phyloP scores from a whole-genome alignment of 257 asterid genomes.

The Penstemon newberryi region DNA sequence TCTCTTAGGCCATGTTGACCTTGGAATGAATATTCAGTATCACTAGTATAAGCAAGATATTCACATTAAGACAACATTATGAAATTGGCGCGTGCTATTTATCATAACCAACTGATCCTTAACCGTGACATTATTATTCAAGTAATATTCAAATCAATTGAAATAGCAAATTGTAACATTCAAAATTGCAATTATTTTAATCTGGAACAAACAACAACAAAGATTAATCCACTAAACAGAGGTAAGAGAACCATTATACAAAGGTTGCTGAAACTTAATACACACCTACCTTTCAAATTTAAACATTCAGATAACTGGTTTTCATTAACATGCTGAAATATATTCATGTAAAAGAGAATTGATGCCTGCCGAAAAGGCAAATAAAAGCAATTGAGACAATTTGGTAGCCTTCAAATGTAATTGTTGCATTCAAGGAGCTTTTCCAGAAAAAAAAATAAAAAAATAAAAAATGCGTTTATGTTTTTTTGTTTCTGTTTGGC shows the following conservation, averaged over 20 bases:
- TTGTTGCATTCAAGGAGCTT: not conserved
- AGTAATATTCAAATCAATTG: not conserved
- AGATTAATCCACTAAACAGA: conserved; percentile 6
- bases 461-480: not conserved
- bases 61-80: too few relatives aligned
- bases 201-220: conserved; percentile 2
- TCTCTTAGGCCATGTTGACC: not conserved
- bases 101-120: not conserved
- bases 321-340: not conserved
- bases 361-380: not conserved
- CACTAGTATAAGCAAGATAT: not conserved
- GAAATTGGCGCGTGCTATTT: too few relatives aligned
- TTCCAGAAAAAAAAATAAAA: not conserved
- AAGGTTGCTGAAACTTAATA: not conserved
- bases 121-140: conserved; percentile 4
- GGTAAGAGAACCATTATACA: not conserved
- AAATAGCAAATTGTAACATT: not conserved
- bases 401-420: not conserved
- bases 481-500: not conserved
- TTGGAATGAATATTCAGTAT: not conserved
- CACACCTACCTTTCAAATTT: not conserved
- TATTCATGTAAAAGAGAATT: not conserved
- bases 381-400: not conserved
- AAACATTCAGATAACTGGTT: not conserved
- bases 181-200: not conserved